Evolutionary conservation across 768 basidiomycete genomes (phyloP), one percentile per base, ranked within the genome.

Genomic region (Punctularia strigosozonata): DNA sequence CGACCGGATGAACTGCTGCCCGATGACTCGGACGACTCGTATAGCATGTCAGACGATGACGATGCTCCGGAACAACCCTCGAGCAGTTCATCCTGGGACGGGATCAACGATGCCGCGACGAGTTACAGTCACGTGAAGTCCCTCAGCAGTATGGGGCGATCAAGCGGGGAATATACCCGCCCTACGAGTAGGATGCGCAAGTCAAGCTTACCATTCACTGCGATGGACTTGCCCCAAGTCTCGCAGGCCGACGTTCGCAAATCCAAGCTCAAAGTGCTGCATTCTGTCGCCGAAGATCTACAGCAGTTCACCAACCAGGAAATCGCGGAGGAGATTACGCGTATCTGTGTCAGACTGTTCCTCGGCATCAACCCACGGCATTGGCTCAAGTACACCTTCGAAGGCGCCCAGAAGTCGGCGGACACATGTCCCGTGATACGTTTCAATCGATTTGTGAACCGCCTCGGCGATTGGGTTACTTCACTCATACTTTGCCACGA

Each of bases 401-500:
- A 68, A 43, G 74, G 72, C 10, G 76, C 75, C 31, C 75, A 73
- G 50, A 83, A 79, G 52, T 69, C 76, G 38, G 64, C 69, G 13
- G 69, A 74, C 44, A 65, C 58, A 12, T 82, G 86, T 46, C 69
- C 84, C 2, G 86, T 92, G 34, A 71, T 73, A 5, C 65, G 71
- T 17, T 85, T 86, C 49, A 86, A 83, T 44, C 61, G 65, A 5
- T 66, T 85, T 45, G 85, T 87, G 36, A 90, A 89, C 56, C 83
- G 84, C 53, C 63, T 94, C 24, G 86, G 80, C 6, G 74, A 80
- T 50, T 92, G 92, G 90, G 86, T 91, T 37, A 77, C 82, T 6
- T 90, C 90, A 13, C 62, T 98, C 41, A 90, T 99, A 38, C 63
- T 98, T 12, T 85, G 85, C 41, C 88, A 92, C 42, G 80, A 88